Base-by-base conservation (phyloP, 2,329 filamentous ascomycete genomes). In the Monosporascus sp. region DNA sequence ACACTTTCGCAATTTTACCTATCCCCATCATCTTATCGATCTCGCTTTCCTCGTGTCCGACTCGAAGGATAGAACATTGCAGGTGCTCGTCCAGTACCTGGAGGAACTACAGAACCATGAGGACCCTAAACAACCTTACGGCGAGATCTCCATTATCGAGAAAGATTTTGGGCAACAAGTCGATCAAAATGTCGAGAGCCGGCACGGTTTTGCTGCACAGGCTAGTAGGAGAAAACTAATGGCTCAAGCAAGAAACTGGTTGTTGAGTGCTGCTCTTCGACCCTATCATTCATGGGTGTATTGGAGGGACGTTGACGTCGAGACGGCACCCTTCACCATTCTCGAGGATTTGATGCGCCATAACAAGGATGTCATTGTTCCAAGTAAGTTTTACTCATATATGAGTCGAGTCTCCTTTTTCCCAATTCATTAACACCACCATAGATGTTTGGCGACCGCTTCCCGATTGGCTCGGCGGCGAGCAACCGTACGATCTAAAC, bases 261-360 rank as follows among this genome's bases (percentile, higher is more conserved):
- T 99, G 50, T 75, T 99, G 52, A 97, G 91, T 65, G 93, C 94
- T 41, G 93, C 94, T 22, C 75, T 99, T 51, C 85, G 94, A 44
- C 94, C 94, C 2, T 95, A 94, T 50, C 94, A 99, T 69, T 97
- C 92, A 59, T 99, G 94, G 94, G 94, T 99, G 9, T 99, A 99
- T 69, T 99, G 94, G 94, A 85, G 94, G 71, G 94, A 99, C 74
- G 94, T 96, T 24, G 94, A 99, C 72, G 94, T 99, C 8, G 91
- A 97, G 72, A 99, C 94, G 2, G 94, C 94, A 2, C 94, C 94
- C 0, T 94, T 93, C 66, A 97, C 94, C 0, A 97, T 99, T 62
- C 75, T 99, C 58, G 94, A 99, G 68, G 94, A 99, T 73, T 75
- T 99, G 51, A 99, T 99, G 94, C 85, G 93, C 58, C 94, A 99